Evolutionary conservation across 2,329 filamentous ascomycete species (phyloP), one percentile per base, ranked within the genome.

Genomic region (Pseudocercospora ulei): DNA sequence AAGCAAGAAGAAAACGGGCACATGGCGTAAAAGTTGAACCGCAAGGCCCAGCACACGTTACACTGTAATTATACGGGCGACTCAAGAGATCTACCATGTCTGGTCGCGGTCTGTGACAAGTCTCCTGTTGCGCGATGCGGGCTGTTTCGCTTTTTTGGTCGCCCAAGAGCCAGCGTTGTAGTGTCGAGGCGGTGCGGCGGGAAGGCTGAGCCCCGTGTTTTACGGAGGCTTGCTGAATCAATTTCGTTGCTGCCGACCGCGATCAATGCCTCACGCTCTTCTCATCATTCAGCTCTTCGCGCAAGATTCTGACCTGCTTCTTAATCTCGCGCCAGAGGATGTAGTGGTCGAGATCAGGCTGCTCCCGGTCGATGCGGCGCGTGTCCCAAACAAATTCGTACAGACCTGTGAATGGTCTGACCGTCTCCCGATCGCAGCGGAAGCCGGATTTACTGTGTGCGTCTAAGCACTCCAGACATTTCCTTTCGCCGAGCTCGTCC

Each of bases 241-340:
- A 19, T 20, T 11, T 18, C 16, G 2, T 33, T 19, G 30, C 23
- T n/a, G 30, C 30, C 20, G 18, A 18, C 24, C n/a, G 29, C 9
- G 14, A 8, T 29, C 14, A 38, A 39, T 36, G 33, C 36, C 33
- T 40, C 12, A 17, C 20, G 22, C 28, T 35, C 8, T 51, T 51
- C 19, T 53, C 51, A 7, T 53, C 49, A 7, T 49, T 68, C 63
- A 80, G 70, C 14, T 78, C 74, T 39, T 76, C 69, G 26, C 74
- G 68, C 19, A 81, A 59, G 22, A 72, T 70, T 40, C 69, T 65
- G 39, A 81, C 65, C 58, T 80, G 76, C 55, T 71, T 75, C 65
- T 75, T 72, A 45, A 81, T 72, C 54, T 75, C 71, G 3, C 68
- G 63, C 75, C 74, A 79, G 27, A 80, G 57, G 3, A 70, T 53